A percentile compares a stretch with the other conserved stretches of the same genome.
These are phyloP conservation scores for Neospermospora avenae DNA, from an alignment of 2,329 filamentous ascomycete species.

Conservation along the genomic window DNA sequence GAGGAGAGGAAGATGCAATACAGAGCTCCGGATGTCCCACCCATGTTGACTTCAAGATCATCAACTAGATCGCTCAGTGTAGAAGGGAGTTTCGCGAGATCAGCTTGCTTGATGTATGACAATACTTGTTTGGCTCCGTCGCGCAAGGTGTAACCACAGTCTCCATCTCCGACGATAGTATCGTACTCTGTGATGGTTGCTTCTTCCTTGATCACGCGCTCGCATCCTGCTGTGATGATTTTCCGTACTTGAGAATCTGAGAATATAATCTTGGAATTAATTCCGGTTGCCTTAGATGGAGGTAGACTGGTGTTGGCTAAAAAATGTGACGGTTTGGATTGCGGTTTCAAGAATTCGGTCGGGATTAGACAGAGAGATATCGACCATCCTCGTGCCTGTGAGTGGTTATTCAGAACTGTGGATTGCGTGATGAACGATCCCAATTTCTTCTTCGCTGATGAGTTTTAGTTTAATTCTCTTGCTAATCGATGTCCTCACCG, in stretches of 20 bases:
- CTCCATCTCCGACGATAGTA: conserved; percentile 35
- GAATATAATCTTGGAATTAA: conserved; percentile 15
- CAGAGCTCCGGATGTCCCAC: conserved; percentile 35
- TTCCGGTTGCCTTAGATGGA: conserved; percentile 3
- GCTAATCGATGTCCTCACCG: conserved; percentile 12
- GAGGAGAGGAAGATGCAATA: conserved; percentile 34
- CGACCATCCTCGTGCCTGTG: conserved; percentile 25
- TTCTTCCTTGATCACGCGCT: conserved; percentile 39
- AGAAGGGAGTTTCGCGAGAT: conserved; percentile 20
- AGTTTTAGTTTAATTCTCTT: background rate
- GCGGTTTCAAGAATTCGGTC: conserved; percentile 14
- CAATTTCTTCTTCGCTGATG: conserved; percentile 21
- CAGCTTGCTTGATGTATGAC: conserved; percentile 32
- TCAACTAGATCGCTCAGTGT: conserved; percentile 28
- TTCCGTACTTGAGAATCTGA: conserved; percentile 20
- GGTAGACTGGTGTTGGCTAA: conserved; percentile 4
- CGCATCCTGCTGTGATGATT: conserved; percentile 24
- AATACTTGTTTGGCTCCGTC: conserved; percentile 29
- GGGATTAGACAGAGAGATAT: conserved; percentile 27
- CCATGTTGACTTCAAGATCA: conserved; percentile 33
- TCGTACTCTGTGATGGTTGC: conserved; percentile 52
- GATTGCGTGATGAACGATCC: conserved; percentile 24
- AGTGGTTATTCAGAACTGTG: conserved; percentile 20
- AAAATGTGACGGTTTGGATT: conserved; percentile 11
- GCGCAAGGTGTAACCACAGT: conserved; percentile 34